Conservation (phyloP, 805 yeast genomes). For the Pichia cephalocereana region DNA sequence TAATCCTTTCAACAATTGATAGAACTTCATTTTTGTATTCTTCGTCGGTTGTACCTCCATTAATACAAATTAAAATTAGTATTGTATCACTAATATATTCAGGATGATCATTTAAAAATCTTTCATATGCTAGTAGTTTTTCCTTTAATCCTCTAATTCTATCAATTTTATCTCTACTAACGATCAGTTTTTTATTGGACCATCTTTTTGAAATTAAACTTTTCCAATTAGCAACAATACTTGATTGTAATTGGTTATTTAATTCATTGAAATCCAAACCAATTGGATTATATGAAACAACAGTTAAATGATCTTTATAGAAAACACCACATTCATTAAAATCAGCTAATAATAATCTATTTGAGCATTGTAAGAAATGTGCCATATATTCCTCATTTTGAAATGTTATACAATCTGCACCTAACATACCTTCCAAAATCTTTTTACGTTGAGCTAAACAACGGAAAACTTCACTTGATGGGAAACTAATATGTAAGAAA, state of each 20-base stretch:
- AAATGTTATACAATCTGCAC: conserved; percentile 80
- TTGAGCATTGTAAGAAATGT: conserved; percentile 88
- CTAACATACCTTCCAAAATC: conserved; percentile 73
- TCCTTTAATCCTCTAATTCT: conserved; percentile 81
- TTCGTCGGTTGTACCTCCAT: conserved; percentile 41
- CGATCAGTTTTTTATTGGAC: conserved; percentile 60
- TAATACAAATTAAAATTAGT: conserved; percentile 72
- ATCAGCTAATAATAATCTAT: conserved; percentile 75
- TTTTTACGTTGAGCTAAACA: conserved; percentile 82
- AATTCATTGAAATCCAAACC: conserved; percentile 70
- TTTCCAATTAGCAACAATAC: conserved; percentile 54
- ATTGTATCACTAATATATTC: conserved; percentile 59
- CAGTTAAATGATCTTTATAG: conserved; percentile 48
- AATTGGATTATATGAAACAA: conserved; percentile 55
- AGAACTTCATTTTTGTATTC: conserved; percentile 67
- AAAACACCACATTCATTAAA: conserved; percentile 54
- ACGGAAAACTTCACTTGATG: conserved; percentile 90
- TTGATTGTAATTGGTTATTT: conserved; percentile 33
- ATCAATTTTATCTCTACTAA: conserved; percentile 84
- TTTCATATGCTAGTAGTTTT: conserved; percentile 79
- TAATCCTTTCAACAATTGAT: conserved; percentile 76
- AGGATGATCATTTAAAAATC: conserved; percentile 65
- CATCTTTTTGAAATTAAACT: conserved; percentile 68
- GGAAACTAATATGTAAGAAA: conserved; percentile 89
- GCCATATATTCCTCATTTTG: conserved; percentile 91